Evolutionary conservation across 2,329 filamentous ascomycete genomes (phyloP).

Genomic region (Diplodia sapinea): DNA sequence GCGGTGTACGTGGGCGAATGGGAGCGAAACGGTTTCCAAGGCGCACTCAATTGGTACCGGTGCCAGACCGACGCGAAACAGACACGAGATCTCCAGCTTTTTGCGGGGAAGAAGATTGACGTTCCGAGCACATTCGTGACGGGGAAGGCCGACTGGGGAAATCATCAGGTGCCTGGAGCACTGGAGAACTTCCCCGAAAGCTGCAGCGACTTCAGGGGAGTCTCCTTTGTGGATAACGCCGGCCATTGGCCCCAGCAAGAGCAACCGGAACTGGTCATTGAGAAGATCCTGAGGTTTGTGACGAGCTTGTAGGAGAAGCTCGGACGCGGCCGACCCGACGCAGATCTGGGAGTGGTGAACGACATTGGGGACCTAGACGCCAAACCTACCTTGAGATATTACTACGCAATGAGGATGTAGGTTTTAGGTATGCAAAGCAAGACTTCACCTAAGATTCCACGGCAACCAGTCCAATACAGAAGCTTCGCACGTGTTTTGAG

Average conservation of each 20-base stretch:
- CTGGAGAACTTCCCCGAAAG: constrained; percentile 62
- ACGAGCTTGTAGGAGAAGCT: constrained; percentile 25
- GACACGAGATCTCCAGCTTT: constrained; percentile 62
- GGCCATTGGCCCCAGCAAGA: constrained; percentile 77
- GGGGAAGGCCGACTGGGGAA: constrained; percentile 70
- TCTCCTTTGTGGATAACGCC: constrained; percentile 62
- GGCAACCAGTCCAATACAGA: not conserved
- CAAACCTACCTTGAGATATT: not conserved
- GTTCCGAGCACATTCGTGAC: constrained; percentile 67
- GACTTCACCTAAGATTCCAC: constrained; percentile 4
- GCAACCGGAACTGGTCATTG: constrained; percentile 60
- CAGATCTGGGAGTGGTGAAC: not conserved
- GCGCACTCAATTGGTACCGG: constrained; percentile 71
- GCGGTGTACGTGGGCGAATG: constrained; percentile 67
- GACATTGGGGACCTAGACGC: not conserved
- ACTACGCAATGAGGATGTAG: not conserved
- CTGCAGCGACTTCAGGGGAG: constrained; percentile 61
- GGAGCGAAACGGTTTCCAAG: constrained; percentile 67
- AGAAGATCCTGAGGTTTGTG: constrained; percentile 55
- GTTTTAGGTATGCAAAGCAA: not conserved
- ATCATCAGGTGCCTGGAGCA: constrained; percentile 69
- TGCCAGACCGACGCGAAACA: constrained; percentile 59
- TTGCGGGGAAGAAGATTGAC: constrained; percentile 65
- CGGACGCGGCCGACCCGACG: not conserved
- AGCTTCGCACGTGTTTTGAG: not conserved